Evolutionary conservation across 1,139 yeast species (phyloP), one percentile per base, ranked within the genome.

Genomic region (Suhomyces choctaworum): DNA sequence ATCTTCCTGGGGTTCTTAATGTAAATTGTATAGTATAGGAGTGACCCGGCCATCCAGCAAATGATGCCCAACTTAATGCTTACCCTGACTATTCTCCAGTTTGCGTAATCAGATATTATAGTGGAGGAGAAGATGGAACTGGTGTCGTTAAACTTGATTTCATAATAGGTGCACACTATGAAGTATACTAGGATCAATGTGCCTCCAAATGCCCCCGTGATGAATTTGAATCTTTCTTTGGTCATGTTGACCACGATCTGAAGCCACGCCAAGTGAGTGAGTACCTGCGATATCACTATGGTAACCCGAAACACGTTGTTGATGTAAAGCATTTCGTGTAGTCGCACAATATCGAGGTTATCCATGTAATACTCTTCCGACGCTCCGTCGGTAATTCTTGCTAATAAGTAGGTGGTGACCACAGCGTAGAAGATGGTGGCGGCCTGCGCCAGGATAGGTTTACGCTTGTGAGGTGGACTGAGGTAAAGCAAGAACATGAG

Each of bases 381-480:
- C 3, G 74, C 52, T 2, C 58, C 56, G 3, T 44, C 39, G 1
- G 78, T 73, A 27, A 71, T 51, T 36, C 55, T 56, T 1, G 54
- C 44, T n/a, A 75, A 46, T 16, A 72, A 47, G 2, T 72, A 65
- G 1, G 79, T 74, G 29, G 67, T 52, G 3, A 68, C 64, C 4
- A 69, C 55, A 12, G 79, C 65, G 44, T 64, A 66, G 40, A 73
- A 59, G 4, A 74, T 43, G 12, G 78, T 74, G 4, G 79, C 68
- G 9, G 72, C 29, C 32, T 70, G 71, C 11, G 78, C 58, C 22
- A 70, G 50, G 29, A 62, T 44, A 1, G 83, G 81, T 38, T 77
- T 73, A 11, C 71, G 65, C 44, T 71, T 73, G 34, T 52, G 51
- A 9, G 44, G 36, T 0, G 78, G 72, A 13, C 77, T 67, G 24